These are phyloP conservation scores for Xylariomycetidae sp. DNA, from an alignment of 2,329 filamentous ascomycete genomes.

Conservation along the genomic window DNA sequence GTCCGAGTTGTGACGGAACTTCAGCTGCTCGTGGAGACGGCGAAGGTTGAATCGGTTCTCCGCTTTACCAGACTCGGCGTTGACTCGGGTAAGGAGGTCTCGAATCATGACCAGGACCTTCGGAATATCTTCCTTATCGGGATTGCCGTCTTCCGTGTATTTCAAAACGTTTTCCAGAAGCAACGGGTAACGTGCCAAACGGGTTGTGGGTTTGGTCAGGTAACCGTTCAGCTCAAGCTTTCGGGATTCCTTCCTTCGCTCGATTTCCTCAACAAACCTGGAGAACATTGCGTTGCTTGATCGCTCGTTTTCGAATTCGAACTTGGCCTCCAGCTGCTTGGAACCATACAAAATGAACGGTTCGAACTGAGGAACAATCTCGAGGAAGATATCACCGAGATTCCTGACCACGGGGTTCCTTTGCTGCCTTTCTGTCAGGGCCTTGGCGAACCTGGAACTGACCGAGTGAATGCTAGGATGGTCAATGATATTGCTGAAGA, in stretches of 20 bases:
- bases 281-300: constrained; percentile 77
- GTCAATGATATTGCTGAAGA: constrained; percentile 94
- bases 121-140: constrained; percentile 87
- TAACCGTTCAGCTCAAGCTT: constrained; percentile 98
- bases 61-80: constrained; percentile 90
- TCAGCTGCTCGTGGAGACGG: constrained; percentile 83
- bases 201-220: constrained; percentile 92
- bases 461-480: constrained; percentile 74
- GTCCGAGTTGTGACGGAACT: constrained; percentile 75
- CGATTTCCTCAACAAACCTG: constrained; percentile 93
- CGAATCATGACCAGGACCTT: constrained; percentile 83
- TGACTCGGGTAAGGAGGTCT: constrained; percentile 81
- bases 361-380: constrained; percentile 86
- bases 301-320: constrained; percentile 95
- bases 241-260: constrained; percentile 89
- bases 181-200: constrained; percentile 87
- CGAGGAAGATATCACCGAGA: constrained; percentile 89
- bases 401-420: constrained; percentile 83
- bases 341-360: constrained; percentile 96
- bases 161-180: constrained; percentile 88
- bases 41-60: constrained; percentile 97
- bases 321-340: constrained; percentile 93
- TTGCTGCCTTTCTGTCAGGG: constrained; percentile 86
- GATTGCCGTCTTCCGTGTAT: constrained; percentile 80
- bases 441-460: constrained; percentile 80